A percentile compares a stretch with the other conserved stretches of the same genome.
Evolutionary conservation across 805 yeast genomes (phyloP).

Genomic region (Tetrapisispora pingtungensis): DNA sequence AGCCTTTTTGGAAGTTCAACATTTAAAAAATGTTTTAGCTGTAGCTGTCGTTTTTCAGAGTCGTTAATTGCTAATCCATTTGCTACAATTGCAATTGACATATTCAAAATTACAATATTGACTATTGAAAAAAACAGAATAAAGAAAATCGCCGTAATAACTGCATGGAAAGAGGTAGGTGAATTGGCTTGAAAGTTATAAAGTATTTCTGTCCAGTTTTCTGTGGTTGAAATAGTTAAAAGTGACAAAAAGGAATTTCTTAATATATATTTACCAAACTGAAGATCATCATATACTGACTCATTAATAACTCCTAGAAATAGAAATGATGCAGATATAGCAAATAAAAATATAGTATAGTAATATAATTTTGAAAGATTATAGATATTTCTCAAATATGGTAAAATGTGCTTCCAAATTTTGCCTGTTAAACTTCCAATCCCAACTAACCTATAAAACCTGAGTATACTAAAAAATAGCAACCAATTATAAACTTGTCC

Average conservation of each 20-base stretch:
- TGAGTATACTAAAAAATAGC: neutral
- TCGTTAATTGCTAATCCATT: neutral
- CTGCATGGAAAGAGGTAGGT: neutral
- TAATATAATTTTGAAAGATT: neutral
- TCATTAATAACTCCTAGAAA: neutral
- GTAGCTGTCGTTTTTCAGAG: neutral
- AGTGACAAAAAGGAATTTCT: neutral
- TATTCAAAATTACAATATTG: neutral
- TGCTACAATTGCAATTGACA: neutral
- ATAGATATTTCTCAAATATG: neutral
- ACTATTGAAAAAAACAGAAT: neutral
- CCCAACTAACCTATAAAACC: neutral
- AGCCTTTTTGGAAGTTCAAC: neutral
- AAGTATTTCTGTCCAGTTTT: slow-evolving; percentile 3
- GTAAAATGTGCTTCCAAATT: neutral
- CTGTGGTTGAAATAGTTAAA: neutral
- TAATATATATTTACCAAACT: neutral
- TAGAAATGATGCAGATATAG: neutral
- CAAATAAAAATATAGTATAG: neutral
- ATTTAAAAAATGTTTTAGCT: neutral
- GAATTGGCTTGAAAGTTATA: slow-evolving; percentile 1
- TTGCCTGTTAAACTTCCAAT: neutral
- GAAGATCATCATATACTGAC: neutral
- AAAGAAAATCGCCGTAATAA: neutral
- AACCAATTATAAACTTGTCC: slow-evolving; percentile 2